Base-by-base conservation (phyloP, 2,329 filamentous ascomycete species). In the Gnomoniopsis sp. region DNA sequence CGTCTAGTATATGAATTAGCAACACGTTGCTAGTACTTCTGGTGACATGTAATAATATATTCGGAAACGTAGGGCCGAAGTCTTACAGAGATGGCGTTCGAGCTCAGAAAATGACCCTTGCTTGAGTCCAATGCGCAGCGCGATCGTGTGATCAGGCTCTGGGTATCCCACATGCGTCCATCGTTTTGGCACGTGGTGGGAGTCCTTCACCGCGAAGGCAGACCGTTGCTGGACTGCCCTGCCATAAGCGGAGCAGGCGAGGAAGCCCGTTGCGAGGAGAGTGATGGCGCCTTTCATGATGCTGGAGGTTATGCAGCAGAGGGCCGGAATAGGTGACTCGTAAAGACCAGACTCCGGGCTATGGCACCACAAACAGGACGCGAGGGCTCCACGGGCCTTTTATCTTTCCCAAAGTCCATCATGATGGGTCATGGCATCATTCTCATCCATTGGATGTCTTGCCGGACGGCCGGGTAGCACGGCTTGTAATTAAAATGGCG, bases 51-150 rank as follows among this genome's bases (percentile, higher is more conserved):
- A 19, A 15, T 23, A 6, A 21, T 4, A n/a, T 15, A 41, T 41
- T 12, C 4, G 12, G 38, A 15, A 15, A 15, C 12, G 12, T 6
- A 15, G 38, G n/a, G 4, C 6, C 3, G 12, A n/a, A 15, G 3
- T 38, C 53, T 49, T 43, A 55, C 53, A 74, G 6, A 86, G 72
- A 64, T 84, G 81, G 60, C 76, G 74, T 67, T 85, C 81, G 21
- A 86, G 71, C 63, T 80, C 78, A 19, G 76, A 75, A 58, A 85
- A 83, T 47, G 79, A 78, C 59, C 76, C 74, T 67, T 86, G 83
- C 73, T 80, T 85, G 60, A 87, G 68, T 33, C 79, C 83, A 65
- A 86, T 85, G 52, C 83, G 78, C 49, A 87, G 70, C 38, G 82
- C 71, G 60, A 86, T 77, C 36, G 75, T 70, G 61, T 81, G 76